These are phyloP conservation scores for Tricholoma flavovirens DNA, from an alignment of 768 basidiomycete species.

Conservation along the genomic window DNA sequence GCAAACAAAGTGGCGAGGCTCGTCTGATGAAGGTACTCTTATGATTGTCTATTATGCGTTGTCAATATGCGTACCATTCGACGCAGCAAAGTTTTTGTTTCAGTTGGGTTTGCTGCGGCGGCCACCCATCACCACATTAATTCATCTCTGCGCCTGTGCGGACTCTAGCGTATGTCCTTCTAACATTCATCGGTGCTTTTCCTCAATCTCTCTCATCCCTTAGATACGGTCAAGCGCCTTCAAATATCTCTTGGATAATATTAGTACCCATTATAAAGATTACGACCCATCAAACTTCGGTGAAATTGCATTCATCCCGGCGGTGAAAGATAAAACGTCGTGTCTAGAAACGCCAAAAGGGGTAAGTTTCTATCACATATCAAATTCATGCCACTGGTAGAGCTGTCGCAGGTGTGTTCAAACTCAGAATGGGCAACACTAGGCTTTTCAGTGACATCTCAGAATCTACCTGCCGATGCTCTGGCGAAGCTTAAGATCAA, in stretches of 20 bases:
- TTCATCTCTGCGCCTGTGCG: conserved; percentile 61
- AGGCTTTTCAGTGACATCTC: conserved; percentile 70
- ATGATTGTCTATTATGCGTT: conserved; percentile 6
- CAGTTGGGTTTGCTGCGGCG: conserved; percentile 61
- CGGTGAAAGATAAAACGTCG: conserved; percentile 44
- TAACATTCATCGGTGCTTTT: not conserved
- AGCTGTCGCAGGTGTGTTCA: conserved; percentile 55
- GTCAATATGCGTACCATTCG: not conserved
- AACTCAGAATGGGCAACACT: conserved; percentile 61
- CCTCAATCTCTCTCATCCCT: not conserved
- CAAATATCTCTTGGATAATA: conserved; percentile 78
- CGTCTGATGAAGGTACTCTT: conserved; percentile 79
- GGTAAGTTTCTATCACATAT: conserved; percentile 31
- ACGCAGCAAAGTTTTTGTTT: conserved; percentile 73
- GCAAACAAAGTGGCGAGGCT: conserved; percentile 69
- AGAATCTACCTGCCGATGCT: conserved; percentile 44
- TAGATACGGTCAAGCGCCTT: conserved; percentile 56
- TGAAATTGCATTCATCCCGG: conserved; percentile 74
- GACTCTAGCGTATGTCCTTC: conserved; percentile 31
- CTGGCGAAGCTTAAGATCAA: conserved; percentile 60
- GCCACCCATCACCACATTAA: conserved; percentile 61
- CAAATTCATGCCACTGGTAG: not conserved
- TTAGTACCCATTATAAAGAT: conserved; percentile 49
- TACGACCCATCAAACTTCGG: conserved; percentile 53
- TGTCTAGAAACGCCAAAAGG: conserved; percentile 60